phyloP scores from a whole-genome alignment of 225 moss, liverwort and hornwort species.

The Straminergon stramineum region DNA sequence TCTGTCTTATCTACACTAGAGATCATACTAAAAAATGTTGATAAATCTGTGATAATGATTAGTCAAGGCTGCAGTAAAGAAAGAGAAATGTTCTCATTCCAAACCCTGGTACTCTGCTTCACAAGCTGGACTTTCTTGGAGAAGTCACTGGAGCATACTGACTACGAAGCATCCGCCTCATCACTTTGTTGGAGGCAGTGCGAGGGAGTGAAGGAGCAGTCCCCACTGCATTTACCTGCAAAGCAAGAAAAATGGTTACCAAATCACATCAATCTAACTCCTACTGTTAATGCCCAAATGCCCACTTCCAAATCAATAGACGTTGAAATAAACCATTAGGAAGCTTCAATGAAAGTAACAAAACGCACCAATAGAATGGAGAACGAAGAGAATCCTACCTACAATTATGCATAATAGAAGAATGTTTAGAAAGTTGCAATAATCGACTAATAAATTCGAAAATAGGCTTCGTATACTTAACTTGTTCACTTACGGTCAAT shows the following conservation, averaged over 20 bases:
- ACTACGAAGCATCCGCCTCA: constrained; percentile 47
- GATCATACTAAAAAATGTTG: background rate
- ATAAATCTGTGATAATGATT: background rate
- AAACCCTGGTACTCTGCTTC: background rate
- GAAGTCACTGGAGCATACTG: constrained; percentile 25
- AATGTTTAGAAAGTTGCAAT: background rate
- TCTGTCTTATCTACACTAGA: background rate
- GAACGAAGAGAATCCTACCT: background rate
- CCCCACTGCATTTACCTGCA: constrained; percentile 44
- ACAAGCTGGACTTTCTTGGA: constrained; percentile 35
- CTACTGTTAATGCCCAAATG: background rate
- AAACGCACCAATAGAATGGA: background rate
- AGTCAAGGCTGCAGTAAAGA: background rate
- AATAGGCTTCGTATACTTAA: background rate
- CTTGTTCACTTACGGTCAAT: background rate
- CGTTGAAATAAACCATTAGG: background rate
- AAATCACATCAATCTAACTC: background rate
- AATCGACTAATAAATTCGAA: background rate
- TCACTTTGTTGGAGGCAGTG: constrained; percentile 64
- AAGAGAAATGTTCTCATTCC: background rate
- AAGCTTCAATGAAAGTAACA: background rate
- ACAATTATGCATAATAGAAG: background rate
- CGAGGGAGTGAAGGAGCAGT: constrained; percentile 40
- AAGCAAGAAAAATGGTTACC: background rate
- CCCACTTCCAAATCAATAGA: background rate